A percentile compares a stretch with the other conserved stretches of the same genome.
These are phyloP conservation scores for Chrysanthemum makinoi DNA, from an alignment of 129 eudicot genomes.

Conservation along the genomic window DNA sequence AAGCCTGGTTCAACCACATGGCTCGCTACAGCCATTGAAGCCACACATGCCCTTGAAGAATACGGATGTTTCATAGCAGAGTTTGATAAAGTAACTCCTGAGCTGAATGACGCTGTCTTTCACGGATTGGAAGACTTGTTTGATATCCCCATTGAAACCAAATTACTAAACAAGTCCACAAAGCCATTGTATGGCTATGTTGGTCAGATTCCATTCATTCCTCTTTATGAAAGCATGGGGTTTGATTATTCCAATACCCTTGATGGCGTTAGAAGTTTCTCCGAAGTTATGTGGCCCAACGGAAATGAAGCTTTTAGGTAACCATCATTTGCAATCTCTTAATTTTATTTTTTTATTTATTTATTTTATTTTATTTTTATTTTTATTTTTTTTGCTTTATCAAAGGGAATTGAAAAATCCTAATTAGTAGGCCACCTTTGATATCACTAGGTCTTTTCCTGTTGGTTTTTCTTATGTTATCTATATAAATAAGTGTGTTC, in stretches of 20 bases:
- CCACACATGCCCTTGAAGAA: slow-evolving; percentile 49
- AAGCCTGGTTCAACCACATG: slow-evolving; percentile 40
- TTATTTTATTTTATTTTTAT: too few relatives aligned
- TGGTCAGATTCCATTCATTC: slow-evolving; percentile 57
- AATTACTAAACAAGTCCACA: slow-evolving; percentile 47
- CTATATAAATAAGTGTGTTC: neutral
- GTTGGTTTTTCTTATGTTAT: neutral
- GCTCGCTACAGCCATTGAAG: slow-evolving; percentile 35
- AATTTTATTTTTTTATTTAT: too few relatives aligned
- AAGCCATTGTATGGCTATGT: slow-evolving; percentile 68
- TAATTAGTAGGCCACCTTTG: too few relatives aligned
- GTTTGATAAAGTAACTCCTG: slow-evolving; percentile 33
- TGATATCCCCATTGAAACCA: slow-evolving; percentile 49
- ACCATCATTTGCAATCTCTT: neutral
- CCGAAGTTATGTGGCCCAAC: slow-evolving; percentile 55
- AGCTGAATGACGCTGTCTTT: slow-evolving; percentile 42
- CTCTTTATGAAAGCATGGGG: slow-evolving; percentile 72
- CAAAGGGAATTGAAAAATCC: too few relatives aligned
- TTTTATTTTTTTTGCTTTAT: too few relatives aligned
- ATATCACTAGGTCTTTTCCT: too few relatives aligned
- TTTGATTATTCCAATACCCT: slow-evolving; percentile 50
- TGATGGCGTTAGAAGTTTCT: slow-evolving; percentile 46
- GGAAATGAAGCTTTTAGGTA: slow-evolving; percentile 60
- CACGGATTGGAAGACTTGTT: slow-evolving; percentile 38
- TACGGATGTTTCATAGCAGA: slow-evolving; percentile 60